Evolutionary conservation across 192 early-diverging fungal species (phyloP), one percentile per base, ranked within the genome.

Genomic region (Coemansia sp.): DNA sequence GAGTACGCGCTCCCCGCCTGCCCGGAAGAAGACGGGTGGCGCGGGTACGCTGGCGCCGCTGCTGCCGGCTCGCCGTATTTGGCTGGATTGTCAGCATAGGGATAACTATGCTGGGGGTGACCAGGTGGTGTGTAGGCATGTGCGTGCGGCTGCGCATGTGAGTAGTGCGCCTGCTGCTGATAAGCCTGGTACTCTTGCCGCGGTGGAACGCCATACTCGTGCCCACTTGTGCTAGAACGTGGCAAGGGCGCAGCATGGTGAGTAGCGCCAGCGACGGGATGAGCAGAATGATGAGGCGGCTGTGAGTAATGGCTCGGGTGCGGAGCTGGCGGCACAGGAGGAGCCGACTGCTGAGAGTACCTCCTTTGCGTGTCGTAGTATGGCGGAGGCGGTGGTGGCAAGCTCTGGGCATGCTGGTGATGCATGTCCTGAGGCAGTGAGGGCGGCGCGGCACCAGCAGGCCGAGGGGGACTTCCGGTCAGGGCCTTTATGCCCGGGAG

Each of bases 401-500:
- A 50, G 28, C 59, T 34, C 35, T 60, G 48, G 28, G 35, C 58
- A 11, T 35, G 53, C 8, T 71, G 45, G 23, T 33, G 45, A 14
- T 33, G 64, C 24, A 2, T 16, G 14, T 62, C 66, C 21, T 39
- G 55, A 16, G 42, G 26, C 16, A 42, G 33, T 24, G 40, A 59
- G 5, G 34, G 20, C 56, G 34, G 56, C 8, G 45, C 39, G 9
- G 63, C 7, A 13, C 37, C 39, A 9, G 63, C 7, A 13, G 65
- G 26, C 50, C 37, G 50, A 28, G 60, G 45, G 3, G 67, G 62
- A 14, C 60, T 48, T 21, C 59, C 64, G 20, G 77, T 79, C 65
- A 79, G 57, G 35, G 71, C 21, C 60, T 62, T 56, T 34, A 79
- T 79, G 35, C 77, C 67, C 18, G 77, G 77, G 43, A 79, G 77